A percentile compares a stretch with the other conserved stretches of the same genome.
phyloP scores from a whole-genome alignment of 495 filamentous ascomycete species.

The Beverwykella pulmonaria region DNA sequence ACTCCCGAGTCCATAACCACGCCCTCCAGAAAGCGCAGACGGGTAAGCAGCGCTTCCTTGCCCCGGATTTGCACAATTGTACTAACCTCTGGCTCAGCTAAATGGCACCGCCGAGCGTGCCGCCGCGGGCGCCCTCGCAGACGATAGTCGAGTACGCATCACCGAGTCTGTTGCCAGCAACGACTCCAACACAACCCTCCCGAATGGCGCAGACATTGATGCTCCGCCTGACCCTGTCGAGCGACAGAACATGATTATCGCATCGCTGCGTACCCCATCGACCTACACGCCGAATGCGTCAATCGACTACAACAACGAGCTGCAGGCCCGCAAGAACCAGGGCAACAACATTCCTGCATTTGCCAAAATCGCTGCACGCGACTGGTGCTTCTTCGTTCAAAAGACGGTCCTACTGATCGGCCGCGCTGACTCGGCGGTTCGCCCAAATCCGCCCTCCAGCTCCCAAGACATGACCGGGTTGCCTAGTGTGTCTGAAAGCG shows the following conservation, averaged over 20 bases:
- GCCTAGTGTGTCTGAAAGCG: conserved; percentile 10
- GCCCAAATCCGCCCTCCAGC: conserved; percentile 19
- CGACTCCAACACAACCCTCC: conserved; percentile 34
- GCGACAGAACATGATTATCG: conserved; percentile 35
- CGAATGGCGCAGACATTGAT: conserved; percentile 32
- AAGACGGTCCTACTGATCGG: conserved; percentile 81
- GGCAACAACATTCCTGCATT: conserved; percentile 62
- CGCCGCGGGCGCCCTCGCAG: conserved; percentile 17
- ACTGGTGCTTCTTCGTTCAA: conserved; percentile 95
- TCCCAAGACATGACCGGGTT: conserved; percentile 18
- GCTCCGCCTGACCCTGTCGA: conserved; percentile 25
- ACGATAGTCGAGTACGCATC: conserved; percentile 27
- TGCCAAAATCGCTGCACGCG: conserved; percentile 85
- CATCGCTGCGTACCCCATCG: conserved; percentile 22
- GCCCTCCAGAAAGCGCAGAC: conserved; percentile 44
- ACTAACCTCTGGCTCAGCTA: conserved; percentile 20
- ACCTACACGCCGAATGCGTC: conserved; percentile 32
- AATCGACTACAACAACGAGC: conserved; percentile 38
- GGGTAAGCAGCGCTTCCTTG: conserved; percentile 22
- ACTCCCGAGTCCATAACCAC: conserved; percentile 47
- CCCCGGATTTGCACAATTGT: neutral
- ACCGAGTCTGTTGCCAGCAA: conserved; percentile 37
- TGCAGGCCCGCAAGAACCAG: conserved; percentile 26
- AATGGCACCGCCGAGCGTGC: conserved; percentile 33
- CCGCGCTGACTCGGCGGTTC: conserved; percentile 21